Evolutionary conservation across 257 asterid species (phyloP).

Genomic region (Nicotiana obtusifolia): DNA sequence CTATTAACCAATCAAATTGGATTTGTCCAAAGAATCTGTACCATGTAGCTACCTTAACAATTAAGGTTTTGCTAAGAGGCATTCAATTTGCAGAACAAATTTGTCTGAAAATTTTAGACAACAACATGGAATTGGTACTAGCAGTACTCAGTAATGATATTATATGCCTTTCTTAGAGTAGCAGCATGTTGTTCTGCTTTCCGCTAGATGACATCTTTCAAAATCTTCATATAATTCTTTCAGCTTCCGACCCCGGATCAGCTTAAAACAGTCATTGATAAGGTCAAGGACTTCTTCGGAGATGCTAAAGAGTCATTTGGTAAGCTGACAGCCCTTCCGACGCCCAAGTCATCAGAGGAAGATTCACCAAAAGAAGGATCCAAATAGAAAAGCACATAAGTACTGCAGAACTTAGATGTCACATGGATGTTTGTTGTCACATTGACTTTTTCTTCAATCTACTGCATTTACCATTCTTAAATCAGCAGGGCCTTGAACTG

Average conservation of each 20-base stretch:
- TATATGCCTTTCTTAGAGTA: not conserved
- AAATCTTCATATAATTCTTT: not conserved
- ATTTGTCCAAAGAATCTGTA: not conserved
- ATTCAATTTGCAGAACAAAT: not conserved
- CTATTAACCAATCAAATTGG: not conserved
- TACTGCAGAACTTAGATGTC: not conserved
- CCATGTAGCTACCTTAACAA: not conserved
- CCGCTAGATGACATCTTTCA: not conserved
- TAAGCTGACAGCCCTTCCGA: constrained; percentile 59
- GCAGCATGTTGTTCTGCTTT: not conserved
- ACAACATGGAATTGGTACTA: not conserved
- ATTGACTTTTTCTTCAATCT: not conserved
- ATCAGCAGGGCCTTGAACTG: not conserved
- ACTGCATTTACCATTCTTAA: not conserved
- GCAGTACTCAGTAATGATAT: not conserved
- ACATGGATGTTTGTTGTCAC: not conserved
- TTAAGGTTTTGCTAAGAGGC: not conserved
- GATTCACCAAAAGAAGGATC: constrained; percentile 32
- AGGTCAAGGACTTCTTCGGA: constrained; percentile 88
- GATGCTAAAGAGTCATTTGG: constrained; percentile 92
- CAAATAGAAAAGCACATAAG: constrained; percentile 57
- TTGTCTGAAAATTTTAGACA: not conserved
- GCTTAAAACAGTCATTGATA: constrained; percentile 84
- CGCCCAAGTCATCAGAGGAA: constrained; percentile 46
- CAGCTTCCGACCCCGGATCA: constrained; percentile 79